These are phyloP conservation scores for Yueomyces sp. DNA, from an alignment of 1,139 yeast genomes.

Conservation along the genomic window DNA sequence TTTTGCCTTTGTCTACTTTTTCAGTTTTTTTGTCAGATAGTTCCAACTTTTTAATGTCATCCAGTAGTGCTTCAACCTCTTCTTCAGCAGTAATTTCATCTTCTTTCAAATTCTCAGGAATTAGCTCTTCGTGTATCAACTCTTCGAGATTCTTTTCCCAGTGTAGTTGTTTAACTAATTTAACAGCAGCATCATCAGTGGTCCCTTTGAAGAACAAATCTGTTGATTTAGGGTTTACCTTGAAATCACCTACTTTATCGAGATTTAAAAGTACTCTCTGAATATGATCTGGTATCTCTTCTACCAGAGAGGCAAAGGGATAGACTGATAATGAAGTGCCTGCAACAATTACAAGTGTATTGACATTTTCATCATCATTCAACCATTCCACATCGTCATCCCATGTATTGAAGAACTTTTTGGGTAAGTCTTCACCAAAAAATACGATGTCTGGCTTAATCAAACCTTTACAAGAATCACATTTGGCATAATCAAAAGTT, in stretches of 20 bases:
- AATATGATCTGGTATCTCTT: slow-evolving; percentile 39
- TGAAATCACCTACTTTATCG: slow-evolving; percentile 67
- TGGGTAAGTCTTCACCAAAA: slow-evolving; percentile 80
- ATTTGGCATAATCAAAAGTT: slow-evolving; percentile 38
- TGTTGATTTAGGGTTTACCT: slow-evolving; percentile 33
- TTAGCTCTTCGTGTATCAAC: slow-evolving; percentile 20
- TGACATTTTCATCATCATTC: slow-evolving; percentile 19
- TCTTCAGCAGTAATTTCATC: not conserved
- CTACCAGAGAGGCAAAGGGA: slow-evolving; percentile 80
- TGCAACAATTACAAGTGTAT: slow-evolving; percentile 76
- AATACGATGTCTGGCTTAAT: slow-evolving; percentile 91
- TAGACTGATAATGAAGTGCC: slow-evolving; percentile 84
- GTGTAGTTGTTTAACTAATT: slow-evolving; percentile 42
- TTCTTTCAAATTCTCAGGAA: not conserved
- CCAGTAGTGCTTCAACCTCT: not conserved
- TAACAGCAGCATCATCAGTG: slow-evolving; percentile 51
- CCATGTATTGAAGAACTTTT: slow-evolving; percentile 52
- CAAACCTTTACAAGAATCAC: slow-evolving; percentile 45
- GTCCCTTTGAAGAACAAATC: slow-evolving; percentile 51
- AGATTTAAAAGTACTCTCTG: slow-evolving; percentile 58
- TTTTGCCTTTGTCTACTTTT: no score
- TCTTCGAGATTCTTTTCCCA: slow-evolving; percentile 45
- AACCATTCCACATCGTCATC: slow-evolving; percentile 38
- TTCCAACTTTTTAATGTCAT: not conserved
- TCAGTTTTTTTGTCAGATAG: not conserved